Conservation (phyloP, 345 rosid species). For the Combretum micranthum region DNA sequence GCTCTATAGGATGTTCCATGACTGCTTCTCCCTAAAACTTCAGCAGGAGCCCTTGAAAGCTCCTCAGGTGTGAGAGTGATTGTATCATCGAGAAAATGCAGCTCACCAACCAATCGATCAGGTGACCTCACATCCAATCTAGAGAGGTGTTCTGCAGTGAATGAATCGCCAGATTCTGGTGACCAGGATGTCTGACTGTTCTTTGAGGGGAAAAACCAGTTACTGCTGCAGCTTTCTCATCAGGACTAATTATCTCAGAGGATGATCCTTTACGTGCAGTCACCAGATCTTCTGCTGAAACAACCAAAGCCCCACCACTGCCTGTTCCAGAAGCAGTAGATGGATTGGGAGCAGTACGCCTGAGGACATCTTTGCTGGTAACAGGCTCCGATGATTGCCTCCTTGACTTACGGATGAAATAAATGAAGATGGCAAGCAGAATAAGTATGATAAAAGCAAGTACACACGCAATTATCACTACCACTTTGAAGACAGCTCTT, state of each 20-base stretch:
- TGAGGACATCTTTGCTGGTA: constrained; percentile 36
- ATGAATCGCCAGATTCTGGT: constrained; percentile 91
- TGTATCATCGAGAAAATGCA: constrained; percentile 87
- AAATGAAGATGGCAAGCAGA: constrained; percentile 64
- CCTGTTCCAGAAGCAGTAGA: constrained; percentile 37
- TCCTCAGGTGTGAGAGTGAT: constrained; percentile 86
- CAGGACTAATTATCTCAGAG: constrained; percentile 72
- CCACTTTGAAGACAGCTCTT: constrained; percentile 50
- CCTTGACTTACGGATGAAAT: constrained; percentile 54
- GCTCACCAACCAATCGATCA: constrained; percentile 80
- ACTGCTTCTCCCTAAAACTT: constrained; percentile 95
- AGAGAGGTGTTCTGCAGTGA: constrained; percentile 63
- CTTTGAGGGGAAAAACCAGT: constrained; percentile 85
- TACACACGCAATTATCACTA: constrained; percentile 66
- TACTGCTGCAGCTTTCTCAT: constrained; percentile 54
- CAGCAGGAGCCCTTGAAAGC: constrained; percentile 94
- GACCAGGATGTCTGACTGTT: constrained; percentile 80
- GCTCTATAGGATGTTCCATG: constrained; percentile 97
- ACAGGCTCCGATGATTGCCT: constrained; percentile 37
- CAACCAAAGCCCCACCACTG: constrained; percentile 57
- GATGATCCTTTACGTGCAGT: constrained; percentile 75
- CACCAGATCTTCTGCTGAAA: constrained; percentile 83
- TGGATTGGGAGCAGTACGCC: constrained; percentile 39
- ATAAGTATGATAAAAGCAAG: constrained; percentile 60
- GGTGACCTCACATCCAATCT: constrained; percentile 92